Evolutionary conservation across 768 basidiomycete species (phyloP).

Genomic region (Tephrocybe sp.): DNA sequence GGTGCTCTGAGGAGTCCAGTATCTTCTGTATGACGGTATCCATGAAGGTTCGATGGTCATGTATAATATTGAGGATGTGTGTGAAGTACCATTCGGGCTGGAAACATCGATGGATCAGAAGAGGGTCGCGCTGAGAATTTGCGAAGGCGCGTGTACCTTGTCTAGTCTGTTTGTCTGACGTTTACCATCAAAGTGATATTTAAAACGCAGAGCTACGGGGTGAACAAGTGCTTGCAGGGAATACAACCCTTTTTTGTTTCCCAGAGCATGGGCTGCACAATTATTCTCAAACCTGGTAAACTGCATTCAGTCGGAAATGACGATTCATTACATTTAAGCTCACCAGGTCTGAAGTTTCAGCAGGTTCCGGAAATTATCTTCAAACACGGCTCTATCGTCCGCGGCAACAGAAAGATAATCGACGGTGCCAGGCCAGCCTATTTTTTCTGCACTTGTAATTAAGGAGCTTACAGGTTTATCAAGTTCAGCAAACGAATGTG

Average conservation of each 20-base stretch:
- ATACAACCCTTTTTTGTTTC: slow-evolving; percentile 66
- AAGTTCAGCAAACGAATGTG: slow-evolving; percentile 8
- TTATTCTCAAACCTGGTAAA: slow-evolving; percentile 62
- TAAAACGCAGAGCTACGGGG: slow-evolving; percentile 85
- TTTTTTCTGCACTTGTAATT: slow-evolving; percentile 60
- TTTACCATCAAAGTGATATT: slow-evolving; percentile 90
- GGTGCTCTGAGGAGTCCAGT: slow-evolving; percentile 61
- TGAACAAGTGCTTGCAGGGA: slow-evolving; percentile 82
- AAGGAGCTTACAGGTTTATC: slow-evolving; percentile 49
- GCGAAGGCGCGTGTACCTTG: slow-evolving; percentile 54
- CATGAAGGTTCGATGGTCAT: slow-evolving; percentile 85
- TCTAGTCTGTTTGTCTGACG: slow-evolving; percentile 89
- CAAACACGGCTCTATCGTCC: slow-evolving; percentile 65
- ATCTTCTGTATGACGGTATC: slow-evolving; percentile 71
- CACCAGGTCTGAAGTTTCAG: slow-evolving; percentile 79
- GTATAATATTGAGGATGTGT: slow-evolving; percentile 82
- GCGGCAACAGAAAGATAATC: slow-evolving; percentile 55
- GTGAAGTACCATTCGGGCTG: slow-evolving; percentile 98
- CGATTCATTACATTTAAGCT: too few relatives aligned
- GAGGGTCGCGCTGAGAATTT: background rate
- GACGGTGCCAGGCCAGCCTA: slow-evolving; percentile 85
- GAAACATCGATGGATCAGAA: background rate
- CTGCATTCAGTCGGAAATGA: too few relatives aligned
- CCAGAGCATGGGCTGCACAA: slow-evolving; percentile 18
- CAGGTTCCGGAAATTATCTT: slow-evolving; percentile 74